Conservation (phyloP, 2,329 filamentous ascomycete species). For the Truncatella angustata region DNA sequence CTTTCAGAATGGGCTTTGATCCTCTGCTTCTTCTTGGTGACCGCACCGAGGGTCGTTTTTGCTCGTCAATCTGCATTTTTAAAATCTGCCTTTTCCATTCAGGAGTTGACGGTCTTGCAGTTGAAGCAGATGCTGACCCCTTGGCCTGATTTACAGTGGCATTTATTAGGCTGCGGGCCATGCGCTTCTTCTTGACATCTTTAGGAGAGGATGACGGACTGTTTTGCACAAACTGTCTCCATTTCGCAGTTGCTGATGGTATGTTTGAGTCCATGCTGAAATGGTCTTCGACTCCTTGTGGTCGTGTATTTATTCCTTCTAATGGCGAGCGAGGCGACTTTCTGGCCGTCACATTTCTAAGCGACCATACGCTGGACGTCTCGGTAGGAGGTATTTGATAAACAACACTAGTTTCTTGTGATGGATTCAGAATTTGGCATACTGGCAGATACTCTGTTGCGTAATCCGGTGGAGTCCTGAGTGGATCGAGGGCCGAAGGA, state of each 20-base stretch:
- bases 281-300: neutral
- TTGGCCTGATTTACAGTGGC: conserved; percentile 12
- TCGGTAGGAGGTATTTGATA: neutral
- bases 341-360: neutral
- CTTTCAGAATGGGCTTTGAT: conserved; percentile 9
- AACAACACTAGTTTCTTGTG: neutral
- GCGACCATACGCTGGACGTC: conserved; percentile 9
- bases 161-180: conserved; percentile 16
- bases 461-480: neutral
- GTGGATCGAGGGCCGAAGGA: conserved; percentile 1
- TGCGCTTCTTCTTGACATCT: conserved; percentile 21
- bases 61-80: conserved; percentile 12
- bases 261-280: neutral
- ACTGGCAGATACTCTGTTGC: neutral
- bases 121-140: conserved; percentile 9
- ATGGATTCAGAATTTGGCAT: neutral
- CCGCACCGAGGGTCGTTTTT: conserved; percentile 11
- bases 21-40: conserved; percentile 14
- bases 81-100: conserved; percentile 18
- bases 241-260: conserved; percentile 14
- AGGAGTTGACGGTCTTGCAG: conserved; percentile 9
- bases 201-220: conserved; percentile 23
- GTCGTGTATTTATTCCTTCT: neutral
- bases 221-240: conserved; percentile 21
- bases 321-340: conserved; percentile 1